Percentiles rank a stretch among this genome's conserved stretches.
Evolutionary conservation across 2,329 filamentous ascomycete genomes (phyloP).

Genomic region (Alternaria dauci): DNA sequence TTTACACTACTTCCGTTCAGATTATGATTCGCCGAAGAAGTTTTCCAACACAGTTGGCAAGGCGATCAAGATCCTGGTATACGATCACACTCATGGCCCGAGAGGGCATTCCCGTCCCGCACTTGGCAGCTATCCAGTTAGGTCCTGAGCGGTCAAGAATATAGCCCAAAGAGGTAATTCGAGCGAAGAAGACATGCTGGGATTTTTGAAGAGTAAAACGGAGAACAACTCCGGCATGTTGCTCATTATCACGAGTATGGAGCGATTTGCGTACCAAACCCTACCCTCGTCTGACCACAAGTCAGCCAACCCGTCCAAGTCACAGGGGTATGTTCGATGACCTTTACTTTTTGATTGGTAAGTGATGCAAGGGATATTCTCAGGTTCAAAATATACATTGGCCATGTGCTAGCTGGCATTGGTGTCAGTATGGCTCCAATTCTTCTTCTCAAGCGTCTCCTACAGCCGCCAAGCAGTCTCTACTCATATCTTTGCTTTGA

Average conservation of each 20-base stretch:
- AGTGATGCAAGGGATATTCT: not conserved
- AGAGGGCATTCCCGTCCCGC: constrained; percentile 1
- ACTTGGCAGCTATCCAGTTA: not conserved
- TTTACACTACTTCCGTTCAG: not conserved
- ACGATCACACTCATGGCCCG: constrained; percentile 1
- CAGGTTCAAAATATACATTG: not conserved
- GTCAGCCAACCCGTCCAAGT: not conserved
- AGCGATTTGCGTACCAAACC: not conserved
- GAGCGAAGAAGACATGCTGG: not conserved
- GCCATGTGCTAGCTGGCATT: not conserved
- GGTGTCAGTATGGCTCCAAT: not conserved
- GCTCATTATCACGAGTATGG: not conserved
- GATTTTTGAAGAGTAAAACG: not conserved
- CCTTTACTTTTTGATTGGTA: not conserved
- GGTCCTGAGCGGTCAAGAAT: not conserved
- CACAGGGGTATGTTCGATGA: not conserved
- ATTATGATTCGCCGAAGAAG: not conserved
- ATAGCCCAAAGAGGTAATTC: not conserved
- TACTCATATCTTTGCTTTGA: constrained; percentile 57
- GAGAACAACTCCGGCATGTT: not conserved
- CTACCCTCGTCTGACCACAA: not conserved
- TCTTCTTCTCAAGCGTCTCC: not conserved
- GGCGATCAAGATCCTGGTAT: not conserved
- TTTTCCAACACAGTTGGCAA: not conserved
- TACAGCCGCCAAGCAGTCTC: not conserved